Base-by-base conservation (phyloP, 208 protist species). In the Angomonas ambiguus region DNA sequence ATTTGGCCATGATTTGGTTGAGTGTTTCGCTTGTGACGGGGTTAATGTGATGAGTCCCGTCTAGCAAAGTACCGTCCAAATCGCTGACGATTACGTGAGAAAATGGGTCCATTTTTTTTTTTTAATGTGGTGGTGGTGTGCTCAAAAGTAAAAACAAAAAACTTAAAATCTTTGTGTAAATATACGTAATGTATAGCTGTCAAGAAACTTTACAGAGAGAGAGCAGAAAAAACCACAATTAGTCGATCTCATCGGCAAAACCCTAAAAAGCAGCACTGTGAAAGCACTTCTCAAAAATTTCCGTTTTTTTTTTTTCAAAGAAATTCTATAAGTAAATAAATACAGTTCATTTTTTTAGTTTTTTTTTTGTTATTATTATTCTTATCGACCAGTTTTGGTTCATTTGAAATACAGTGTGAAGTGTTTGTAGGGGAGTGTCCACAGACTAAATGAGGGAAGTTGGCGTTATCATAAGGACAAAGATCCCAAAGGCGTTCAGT, bases 1-100 rank as follows among this genome's bases (percentile, higher is more conserved):
- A 62, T 4, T 25, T 22, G 30, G 10, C 2, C 45, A 69, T 33
- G 13, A 76, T 11, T 16, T 10, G 5, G 3, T 22, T 10, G 13
- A 71, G 22, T 8, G 42, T 63, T 10, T 31, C 4, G 27, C 56
- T 6, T 25, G 64, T 59, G 2, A n/a, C 35, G 1, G 1, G 16
- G 2, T 10, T 38, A 3, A 76, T 27, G 42, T 2, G 22, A 45
- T 58, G 31, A 1, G 27, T 35, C 1, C 22, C 25, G 3, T 20
- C 22, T 8, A 76, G 65, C 1, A 76, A 42, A 11, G 71, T 76
- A 22, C 71, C 71, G 42, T 76, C 71, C 28, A 76, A 16, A 42
- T 76, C 71, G 33, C 55, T 62, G 25, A 53, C 65, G 31, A 76
- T 42, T 16, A 76, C n/a, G 41, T 63, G 27, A 25, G 30, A 67